Conservation (phyloP, 805 yeast species). For the Candida broadrunensis region DNA sequence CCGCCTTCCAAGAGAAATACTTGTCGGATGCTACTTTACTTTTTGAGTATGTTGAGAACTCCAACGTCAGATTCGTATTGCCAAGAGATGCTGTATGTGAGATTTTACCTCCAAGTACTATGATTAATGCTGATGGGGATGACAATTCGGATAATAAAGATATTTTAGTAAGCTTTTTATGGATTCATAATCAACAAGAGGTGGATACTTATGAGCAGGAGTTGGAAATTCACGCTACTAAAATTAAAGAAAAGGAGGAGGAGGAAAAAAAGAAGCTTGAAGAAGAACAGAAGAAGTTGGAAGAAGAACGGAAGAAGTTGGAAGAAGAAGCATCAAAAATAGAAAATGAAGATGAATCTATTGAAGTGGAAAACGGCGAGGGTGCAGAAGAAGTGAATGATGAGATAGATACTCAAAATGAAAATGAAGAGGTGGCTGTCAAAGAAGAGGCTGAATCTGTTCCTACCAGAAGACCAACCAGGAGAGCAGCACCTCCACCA, state of each 20-base stretch:
- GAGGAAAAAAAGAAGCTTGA: conserved; percentile 21
- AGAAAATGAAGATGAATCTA: conserved; percentile 8
- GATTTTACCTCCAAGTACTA: conserved; percentile 27
- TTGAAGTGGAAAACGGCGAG: conserved; percentile 10
- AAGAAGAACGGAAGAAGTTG: conserved; percentile 9
- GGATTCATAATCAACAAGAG: conserved; percentile 51
- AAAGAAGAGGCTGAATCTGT: conserved; percentile 7
- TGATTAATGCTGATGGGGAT: conserved; percentile 19
- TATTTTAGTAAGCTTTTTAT: conserved; percentile 44
- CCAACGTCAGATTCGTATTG: conserved; percentile 66
- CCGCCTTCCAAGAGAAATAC: conserved; percentile 76
- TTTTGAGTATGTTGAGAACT: conserved; percentile 81
- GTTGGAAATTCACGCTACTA: conserved; percentile 25
- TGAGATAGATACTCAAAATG: conserved; percentile 6
- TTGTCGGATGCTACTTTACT: conserved; percentile 67
- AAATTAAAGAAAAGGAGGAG: conserved; percentile 23
- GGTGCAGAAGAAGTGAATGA: conserved; percentile 14
- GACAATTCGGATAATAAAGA: conserved; percentile 27
- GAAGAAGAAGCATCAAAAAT: conserved; percentile 10
- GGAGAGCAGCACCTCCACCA: conserved; percentile 11
- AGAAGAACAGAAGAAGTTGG: conserved; percentile 18
- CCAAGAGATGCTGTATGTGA: conserved; percentile 81
- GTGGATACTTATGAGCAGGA: conserved; percentile 43
- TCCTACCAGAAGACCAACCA: conserved; percentile 14
- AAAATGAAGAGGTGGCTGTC: conserved; percentile 8